A percentile compares a stretch with the other conserved stretches of the same genome.
These are phyloP conservation scores for Marasmius sp. DNA, from an alignment of 1,284 basidiomycete species.

Conservation along the genomic window DNA sequence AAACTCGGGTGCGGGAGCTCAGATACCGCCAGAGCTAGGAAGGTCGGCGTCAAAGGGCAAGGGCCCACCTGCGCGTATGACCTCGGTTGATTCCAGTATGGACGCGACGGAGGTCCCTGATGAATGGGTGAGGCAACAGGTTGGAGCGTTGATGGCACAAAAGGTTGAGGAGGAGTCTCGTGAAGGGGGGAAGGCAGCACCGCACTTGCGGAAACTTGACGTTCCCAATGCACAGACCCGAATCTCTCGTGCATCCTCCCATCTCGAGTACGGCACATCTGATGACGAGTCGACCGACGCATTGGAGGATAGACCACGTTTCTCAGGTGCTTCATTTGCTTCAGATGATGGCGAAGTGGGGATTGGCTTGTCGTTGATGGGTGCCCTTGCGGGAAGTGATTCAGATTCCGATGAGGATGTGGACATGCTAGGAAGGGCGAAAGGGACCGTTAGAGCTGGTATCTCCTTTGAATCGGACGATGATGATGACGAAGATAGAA, in stretches of 20 bases:
- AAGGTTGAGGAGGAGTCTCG: background rate
- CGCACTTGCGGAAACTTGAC: too few species aligned
- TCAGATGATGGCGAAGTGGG: slow-evolving; percentile 56
- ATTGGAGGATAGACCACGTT: background rate
- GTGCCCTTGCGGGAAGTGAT: slow-evolving; percentile 41
- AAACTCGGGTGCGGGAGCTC: background rate
- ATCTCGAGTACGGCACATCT: background rate
- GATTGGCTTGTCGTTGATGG: slow-evolving; percentile 67
- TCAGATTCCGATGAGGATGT: slow-evolving; percentile 10
- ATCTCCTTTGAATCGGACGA: background rate
- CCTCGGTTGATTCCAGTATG: background rate
- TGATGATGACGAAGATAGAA: background rate
- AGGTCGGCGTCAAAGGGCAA: background rate
- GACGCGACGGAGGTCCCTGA: background rate
- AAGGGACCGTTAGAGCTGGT: background rate
- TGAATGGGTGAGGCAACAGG: background rate
- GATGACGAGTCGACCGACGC: background rate
- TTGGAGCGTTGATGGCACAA: background rate
- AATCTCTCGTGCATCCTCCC: background rate
- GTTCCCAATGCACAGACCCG: background rate
- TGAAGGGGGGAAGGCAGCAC: background rate
- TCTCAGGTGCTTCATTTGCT: slow-evolving; percentile 4
- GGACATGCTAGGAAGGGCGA: background rate
- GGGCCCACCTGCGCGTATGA: background rate
- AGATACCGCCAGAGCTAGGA: background rate